These are phyloP conservation scores for sweet orange (Citrus sinensis) DNA, from an alignment of 345 rosid species.

Conservation along the genomic window DNA sequence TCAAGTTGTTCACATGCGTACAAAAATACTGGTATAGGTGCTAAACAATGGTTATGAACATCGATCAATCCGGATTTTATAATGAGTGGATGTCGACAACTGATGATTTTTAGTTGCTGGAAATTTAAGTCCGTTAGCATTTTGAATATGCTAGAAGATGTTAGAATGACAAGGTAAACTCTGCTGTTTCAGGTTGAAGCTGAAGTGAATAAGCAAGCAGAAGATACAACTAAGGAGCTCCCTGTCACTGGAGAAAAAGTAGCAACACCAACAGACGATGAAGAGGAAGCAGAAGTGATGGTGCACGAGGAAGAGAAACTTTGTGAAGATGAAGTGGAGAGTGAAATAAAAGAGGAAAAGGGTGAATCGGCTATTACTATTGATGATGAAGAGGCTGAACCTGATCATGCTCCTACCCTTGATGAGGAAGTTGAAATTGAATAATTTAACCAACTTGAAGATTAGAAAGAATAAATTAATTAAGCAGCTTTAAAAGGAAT, in stretches of 20 bases:
- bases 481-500: not conserved
- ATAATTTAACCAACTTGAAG: not conserved
- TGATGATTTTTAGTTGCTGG: no score
- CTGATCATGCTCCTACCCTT: not conserved
- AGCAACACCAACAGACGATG: not conserved
- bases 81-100: no score
- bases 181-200: constrained; percentile 9
- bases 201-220: not conserved
- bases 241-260: constrained; percentile 11
- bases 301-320: constrained; percentile 1
- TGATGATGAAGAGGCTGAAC: not conserved
- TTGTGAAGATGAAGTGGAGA: constrained; percentile 8
- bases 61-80: no score
- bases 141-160: no score
- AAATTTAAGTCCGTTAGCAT: no score
- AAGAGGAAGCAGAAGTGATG: constrained; percentile 13
- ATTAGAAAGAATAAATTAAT: not conserved
- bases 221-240: not conserved
- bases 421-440: not conserved
- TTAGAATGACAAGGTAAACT: no score
- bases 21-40: no score
- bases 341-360: not conserved
- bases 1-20: no score
- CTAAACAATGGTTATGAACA: no score
- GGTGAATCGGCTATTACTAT: constrained; percentile 1